Base-by-base conservation (phyloP, 2,329 filamentous ascomycete genomes). In the Trichoderma koningiopsis region DNA sequence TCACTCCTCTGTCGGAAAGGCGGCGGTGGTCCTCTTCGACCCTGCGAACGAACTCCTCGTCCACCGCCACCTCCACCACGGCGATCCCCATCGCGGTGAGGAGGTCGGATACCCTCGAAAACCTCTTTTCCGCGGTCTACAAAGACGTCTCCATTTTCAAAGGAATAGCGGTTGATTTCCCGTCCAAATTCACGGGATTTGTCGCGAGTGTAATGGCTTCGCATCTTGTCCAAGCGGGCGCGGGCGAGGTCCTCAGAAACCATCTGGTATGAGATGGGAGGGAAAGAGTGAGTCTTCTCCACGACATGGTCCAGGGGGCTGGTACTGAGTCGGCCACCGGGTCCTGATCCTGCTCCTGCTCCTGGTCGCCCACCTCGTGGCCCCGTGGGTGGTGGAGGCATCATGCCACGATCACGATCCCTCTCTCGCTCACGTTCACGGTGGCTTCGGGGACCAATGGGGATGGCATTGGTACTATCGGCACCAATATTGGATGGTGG, bases 121-220 rank as follows among this genome's bases (percentile, higher is more conserved):
- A 90, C 88, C 77, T 94, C 92, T 19, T 88, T 88, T 16, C 91
- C 92, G 66, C 89, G 85, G 77, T 94, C 91, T 56, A 94, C 90
- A 66, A 94, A 88, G 6, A 79, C 76, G 70, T 89, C 87, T 0
- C 83, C 85, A 68, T 89, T 82, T 77, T 93, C 91, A 73, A 94
- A 94, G 0, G 89, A 91, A 77, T 92, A 93, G 37, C 91, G 85
- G 76, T 92, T 89, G 79, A 87, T 87, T 64, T 84, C 80, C 71
- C 82, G 77, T 71, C 83, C 84, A 47, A 83, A 74, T 55, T 83
- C 80, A 14, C 83, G 79, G 24, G 78, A 70, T 31, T 75, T 75
- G 56, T 84, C 79, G 37, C 74, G 77, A 8, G 82, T 81, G 77
- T 86, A 86, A 72, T 82, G 83, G 22, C 80, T 79, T 16, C 77